Evolutionary conservation across 768 basidiomycete genomes (phyloP), one percentile per base, ranked within the genome.

Genomic region (Cyathus striatus): DNA sequence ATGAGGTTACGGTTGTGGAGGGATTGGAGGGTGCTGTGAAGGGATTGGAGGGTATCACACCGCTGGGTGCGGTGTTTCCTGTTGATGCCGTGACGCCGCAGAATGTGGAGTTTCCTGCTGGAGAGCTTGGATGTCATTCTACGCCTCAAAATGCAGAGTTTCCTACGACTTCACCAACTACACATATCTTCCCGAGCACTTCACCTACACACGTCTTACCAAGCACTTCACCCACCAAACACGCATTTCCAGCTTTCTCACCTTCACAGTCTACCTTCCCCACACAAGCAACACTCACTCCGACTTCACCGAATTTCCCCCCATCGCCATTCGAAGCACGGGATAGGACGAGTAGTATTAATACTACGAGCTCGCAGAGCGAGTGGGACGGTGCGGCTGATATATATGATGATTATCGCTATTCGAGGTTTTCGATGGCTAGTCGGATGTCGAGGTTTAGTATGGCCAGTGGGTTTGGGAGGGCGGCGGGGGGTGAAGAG

Each of bases 381-480:
- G 64, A 63, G 1, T 86, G 84, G 78, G 86, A 87, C 41, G 78
- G 77, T 18, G 79, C 75, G 6, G 72, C 70, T 1, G 83, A 87
- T 49, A 87, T 90, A 40, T 90, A 90, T 48, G 87, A 90, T 57
- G 77, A 86, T 47, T 90, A 90, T 55, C 73, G 83, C 18, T 87
- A 87, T 49, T 85, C 84, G 16, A 66, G 80, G 4, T 72, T 70
- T 41, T 85, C 82, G 0, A 64, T 78, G 43, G 68, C 56, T 18
- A 68, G 68, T 27, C 68, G 64, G 50, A 14, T 22, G 13, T 43
- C 42, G 6, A 52, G 57, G 18, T 70, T 66, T 0, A 55, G 63
- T 16, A 51, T 51, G 35, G 56, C 48, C 24, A 26, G 21, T 25
- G 27, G 30, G 23, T 16, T 23, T 21, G 20, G 37, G 25, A 33